These are phyloP conservation scores for Chaetomium olivaceum DNA, from an alignment of 2,329 filamentous ascomycete genomes.

Conservation along the genomic window DNA sequence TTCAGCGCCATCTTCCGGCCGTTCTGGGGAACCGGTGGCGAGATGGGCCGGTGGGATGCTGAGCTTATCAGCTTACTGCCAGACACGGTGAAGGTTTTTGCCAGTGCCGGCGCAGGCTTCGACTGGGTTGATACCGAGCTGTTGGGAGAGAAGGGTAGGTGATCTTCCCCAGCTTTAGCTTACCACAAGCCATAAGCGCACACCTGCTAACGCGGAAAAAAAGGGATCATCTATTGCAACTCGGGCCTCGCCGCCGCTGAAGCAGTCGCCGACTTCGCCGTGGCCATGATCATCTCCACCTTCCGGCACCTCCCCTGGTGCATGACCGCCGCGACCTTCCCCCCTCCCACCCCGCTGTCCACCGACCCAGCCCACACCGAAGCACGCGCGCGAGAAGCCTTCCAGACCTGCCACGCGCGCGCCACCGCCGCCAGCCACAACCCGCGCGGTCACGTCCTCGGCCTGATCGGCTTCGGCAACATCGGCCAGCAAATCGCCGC, in stretches of 20 bases:
- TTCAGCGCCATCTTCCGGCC: conserved; percentile 57
- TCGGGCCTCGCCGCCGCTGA: conserved; percentile 69
- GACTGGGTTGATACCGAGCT: conserved; percentile 66
- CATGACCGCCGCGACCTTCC: conserved; percentile 54
- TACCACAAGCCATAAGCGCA: neutral
- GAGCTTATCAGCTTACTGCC: conserved; percentile 61
- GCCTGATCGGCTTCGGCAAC: conserved; percentile 69
- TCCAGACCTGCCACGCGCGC: conserved; percentile 59
- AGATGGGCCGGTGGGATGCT: conserved; percentile 65
- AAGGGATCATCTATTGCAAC: conserved; percentile 71
- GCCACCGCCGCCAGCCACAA: conserved; percentile 64
- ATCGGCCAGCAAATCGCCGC: conserved; percentile 64
- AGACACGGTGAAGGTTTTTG: conserved; percentile 58
- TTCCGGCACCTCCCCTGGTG: conserved; percentile 70
- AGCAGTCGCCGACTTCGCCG: conserved; percentile 70
- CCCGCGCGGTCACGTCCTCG: conserved; percentile 60
- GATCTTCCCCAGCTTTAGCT: conserved; percentile 26
- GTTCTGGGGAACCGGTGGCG: conserved; percentile 61
- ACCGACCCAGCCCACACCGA: conserved; percentile 5
- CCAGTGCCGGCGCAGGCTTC: conserved; percentile 65
- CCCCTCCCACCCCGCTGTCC: conserved; percentile 32
- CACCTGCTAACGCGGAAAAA: neutral
- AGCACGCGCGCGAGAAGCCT: conserved; percentile 37
- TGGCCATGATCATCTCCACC: conserved; percentile 67
- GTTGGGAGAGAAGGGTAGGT: conserved; percentile 64